These are phyloP conservation scores for Trebouxia sp. DNA, from an alignment of 139 green algal species.

Conservation along the genomic window DNA sequence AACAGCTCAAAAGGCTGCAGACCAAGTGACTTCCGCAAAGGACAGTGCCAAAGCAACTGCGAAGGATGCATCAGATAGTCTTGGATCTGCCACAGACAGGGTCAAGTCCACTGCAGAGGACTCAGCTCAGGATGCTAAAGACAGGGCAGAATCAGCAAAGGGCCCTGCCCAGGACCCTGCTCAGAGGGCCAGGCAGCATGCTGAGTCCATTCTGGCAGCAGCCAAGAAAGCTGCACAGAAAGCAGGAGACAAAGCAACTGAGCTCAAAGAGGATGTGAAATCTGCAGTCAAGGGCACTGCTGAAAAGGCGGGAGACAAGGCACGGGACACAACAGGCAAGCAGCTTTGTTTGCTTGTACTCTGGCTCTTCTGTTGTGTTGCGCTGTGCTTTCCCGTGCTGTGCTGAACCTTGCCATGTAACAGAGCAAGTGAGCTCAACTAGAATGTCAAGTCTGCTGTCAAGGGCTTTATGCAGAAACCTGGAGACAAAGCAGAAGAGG, in stretches of 20 bases:
- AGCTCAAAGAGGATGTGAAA: not conserved
- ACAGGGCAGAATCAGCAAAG: not conserved
- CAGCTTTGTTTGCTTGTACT: too few relatives aligned
- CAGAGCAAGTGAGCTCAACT: not conserved
- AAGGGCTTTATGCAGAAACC: not conserved
- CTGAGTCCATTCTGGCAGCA: not conserved
- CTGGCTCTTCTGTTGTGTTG: too few relatives aligned
- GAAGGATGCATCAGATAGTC: too few relatives aligned
- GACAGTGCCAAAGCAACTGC: not conserved
- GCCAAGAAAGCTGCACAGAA: not conserved
- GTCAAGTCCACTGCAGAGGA: not conserved
- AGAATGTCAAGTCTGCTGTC: not conserved
- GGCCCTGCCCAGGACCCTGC: too few relatives aligned
- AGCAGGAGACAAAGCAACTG: not conserved
- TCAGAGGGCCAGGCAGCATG: not conserved
- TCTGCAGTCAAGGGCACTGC: not conserved
- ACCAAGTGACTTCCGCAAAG: not conserved
- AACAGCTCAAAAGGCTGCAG: not conserved
- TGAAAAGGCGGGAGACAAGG: not conserved
- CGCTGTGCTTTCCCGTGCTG: too few relatives aligned
- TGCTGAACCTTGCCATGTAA: too few relatives aligned
- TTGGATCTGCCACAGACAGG: not conserved
- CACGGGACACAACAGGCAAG: too few relatives aligned
- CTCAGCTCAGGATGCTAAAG: not conserved
- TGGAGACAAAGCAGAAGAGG: not conserved